Percentiles rank a stretch among this genome's conserved stretches.
Conservation (phyloP, 768 basidiomycete genomes). For the Sporobolomyces pararoseus region DNA sequence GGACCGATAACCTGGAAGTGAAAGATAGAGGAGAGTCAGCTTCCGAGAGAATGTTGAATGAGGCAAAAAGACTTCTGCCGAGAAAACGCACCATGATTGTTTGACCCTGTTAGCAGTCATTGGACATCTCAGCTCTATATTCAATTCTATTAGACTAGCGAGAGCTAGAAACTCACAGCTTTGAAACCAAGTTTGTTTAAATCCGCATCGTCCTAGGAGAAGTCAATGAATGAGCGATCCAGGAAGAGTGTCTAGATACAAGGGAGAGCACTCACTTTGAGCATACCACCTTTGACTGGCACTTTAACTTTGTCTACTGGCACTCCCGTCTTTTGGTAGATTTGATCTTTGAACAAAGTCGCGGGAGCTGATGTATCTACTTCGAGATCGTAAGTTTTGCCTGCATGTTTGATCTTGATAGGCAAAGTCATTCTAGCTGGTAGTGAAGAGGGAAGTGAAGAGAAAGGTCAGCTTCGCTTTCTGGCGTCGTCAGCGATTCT, state of each 20-base stretch:
- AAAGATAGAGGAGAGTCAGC: no score
- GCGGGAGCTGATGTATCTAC: slow-evolving; percentile 68
- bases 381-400: slow-evolving; percentile 66
- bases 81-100: slow-evolving; percentile 62
- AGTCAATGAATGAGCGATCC: not conserved
- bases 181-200: slow-evolving; percentile 82
- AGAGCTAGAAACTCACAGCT: slow-evolving; percentile 56
- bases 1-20: slow-evolving; percentile 66
- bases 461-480: not conserved
- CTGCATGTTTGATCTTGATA: slow-evolving; percentile 85
- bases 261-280: slow-evolving; percentile 13
- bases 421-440: slow-evolving; percentile 26
- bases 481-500: slow-evolving; percentile 11
- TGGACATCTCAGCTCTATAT: slow-evolving; percentile 7
- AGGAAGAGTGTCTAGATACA: no score
- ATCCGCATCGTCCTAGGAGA: slow-evolving; percentile 70
- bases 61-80: not conserved
- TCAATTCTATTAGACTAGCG: slow-evolving; percentile 8
- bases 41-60: not conserved
- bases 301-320: slow-evolving; percentile 93
- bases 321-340: slow-evolving; percentile 78
- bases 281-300: slow-evolving; percentile 73
- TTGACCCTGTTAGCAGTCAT: slow-evolving; percentile 61
- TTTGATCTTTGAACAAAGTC: slow-evolving; percentile 71
- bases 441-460: not conserved